Conservation (phyloP, 345 rosid genomes). For the Nasturtium officinale region DNA sequence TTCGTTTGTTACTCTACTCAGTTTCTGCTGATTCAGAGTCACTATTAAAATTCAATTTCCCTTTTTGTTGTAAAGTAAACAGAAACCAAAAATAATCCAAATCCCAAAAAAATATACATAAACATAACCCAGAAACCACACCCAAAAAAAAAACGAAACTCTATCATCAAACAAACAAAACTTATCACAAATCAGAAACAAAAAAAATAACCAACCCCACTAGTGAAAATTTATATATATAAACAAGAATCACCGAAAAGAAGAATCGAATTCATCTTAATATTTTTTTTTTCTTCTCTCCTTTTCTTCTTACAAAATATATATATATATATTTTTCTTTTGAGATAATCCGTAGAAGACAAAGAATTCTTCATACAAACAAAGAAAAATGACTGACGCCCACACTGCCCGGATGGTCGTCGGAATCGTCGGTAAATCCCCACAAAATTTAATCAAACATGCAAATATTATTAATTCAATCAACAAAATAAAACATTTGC, state of each 20-base stretch:
- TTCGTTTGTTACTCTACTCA: slow-evolving; percentile 17
- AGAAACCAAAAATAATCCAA: slow-evolving; percentile 34
- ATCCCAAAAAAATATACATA: background rate
- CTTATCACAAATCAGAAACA: slow-evolving; percentile 16
- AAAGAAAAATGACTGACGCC: slow-evolving; percentile 33
- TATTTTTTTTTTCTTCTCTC: background rate
- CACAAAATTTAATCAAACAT: background rate
- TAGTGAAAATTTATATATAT: background rate
- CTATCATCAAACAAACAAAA: slow-evolving; percentile 22
- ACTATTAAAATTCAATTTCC: slow-evolving; percentile 26
- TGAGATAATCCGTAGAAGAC: slow-evolving; percentile 21
- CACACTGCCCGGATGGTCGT: slow-evolving; percentile 48
- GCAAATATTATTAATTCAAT: background rate
- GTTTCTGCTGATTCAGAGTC: slow-evolving; percentile 17
- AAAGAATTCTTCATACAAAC: background rate
- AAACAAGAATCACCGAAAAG: slow-evolving; percentile 18
- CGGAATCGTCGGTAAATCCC: slow-evolving; percentile 61
- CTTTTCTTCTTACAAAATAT: background rate
- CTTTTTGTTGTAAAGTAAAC: slow-evolving; percentile 8
- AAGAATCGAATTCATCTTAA: slow-evolving; percentile 5
- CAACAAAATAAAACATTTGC: background rate
- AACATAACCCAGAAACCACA: slow-evolving; percentile 37
- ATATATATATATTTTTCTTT: background rate
- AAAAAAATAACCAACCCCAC: background rate
- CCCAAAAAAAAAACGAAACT: background rate